Evolutionary conservation across 495 filamentous ascomycete species (phyloP), one percentile per base, ranked within the genome.

Genomic region (Penicillium maclennaniae): DNA sequence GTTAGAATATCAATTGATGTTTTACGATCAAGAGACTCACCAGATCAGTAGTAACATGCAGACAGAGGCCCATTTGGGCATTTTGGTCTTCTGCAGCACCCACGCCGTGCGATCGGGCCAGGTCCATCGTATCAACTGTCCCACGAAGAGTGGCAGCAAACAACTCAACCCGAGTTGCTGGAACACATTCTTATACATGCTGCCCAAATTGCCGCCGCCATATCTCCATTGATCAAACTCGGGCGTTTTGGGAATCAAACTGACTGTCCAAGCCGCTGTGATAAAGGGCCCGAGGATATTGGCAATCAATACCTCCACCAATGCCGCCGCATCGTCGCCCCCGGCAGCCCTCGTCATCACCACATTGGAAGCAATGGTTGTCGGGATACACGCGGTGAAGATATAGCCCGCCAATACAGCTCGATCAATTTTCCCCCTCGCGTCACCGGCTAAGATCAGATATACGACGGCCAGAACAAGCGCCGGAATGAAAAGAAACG

Each of bases 331-430:
- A 59, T 82, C 79, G 51, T 81, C 79, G 6, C 79, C 78, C 5
- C 79, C 77, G 6, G 78, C 74, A 15, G 76, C 69, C 21, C 76
- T 67, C 28, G 78, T 81, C 78, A 81, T 82, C 5, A 82, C 77
- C 31, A 82, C 77, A 62, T 82, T 82, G 51, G 78, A 81, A 6
- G 79, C 79, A 48, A 82, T 77, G 6, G 78, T 82, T 7, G 79
- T 82, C 9, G 77, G 79, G n/a, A 80, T 79, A 58, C 78, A 81
- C n/a, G 75, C 69, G 12, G 76, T 72, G 23, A 79, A 70, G 14
- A 81, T 70, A 62, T 81, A 80, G 17, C 78, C 79, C 3, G 79
- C 74, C 51, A 82, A 56, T 46, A 82, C 70, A 44, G 76, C 76
- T 8, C 71, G 69, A 47, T 79, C 73, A 51, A 80, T 73, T 12